These are phyloP conservation scores for Petasospora fabianii DNA, from an alignment of 1,139 yeast genomes.

Conservation along the genomic window DNA sequence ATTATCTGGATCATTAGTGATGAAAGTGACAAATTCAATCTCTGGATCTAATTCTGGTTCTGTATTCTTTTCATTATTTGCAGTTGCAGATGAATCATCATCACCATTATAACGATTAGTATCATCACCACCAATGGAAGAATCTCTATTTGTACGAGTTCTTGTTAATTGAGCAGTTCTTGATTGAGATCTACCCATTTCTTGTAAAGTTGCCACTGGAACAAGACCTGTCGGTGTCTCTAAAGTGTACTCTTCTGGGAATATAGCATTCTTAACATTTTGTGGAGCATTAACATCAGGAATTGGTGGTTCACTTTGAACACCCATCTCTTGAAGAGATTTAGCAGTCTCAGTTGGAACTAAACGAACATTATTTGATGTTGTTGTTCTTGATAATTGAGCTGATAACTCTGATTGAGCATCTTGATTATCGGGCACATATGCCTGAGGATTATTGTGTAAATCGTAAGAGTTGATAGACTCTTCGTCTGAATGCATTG, in stretches of 20 bases:
- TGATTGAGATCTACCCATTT: slow-evolving; percentile 55
- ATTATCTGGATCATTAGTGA: slow-evolving; percentile 73
- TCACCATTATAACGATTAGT: too few species aligned
- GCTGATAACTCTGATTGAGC: slow-evolving; percentile 41
- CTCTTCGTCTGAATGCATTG: slow-evolving; percentile 12
- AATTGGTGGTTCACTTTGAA: slow-evolving; percentile 47
- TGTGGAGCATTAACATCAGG: slow-evolving; percentile 64
- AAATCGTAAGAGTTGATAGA: slow-evolving; percentile 13
- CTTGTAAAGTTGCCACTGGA: slow-evolving; percentile 67
- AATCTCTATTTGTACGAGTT: slow-evolving; percentile 14
- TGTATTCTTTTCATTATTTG: slow-evolving; percentile 11
- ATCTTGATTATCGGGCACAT: slow-evolving; percentile 37
- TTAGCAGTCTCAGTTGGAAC: slow-evolving; percentile 65
- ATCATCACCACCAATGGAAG: slow-evolving; percentile 15
- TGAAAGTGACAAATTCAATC: slow-evolving; percentile 78
- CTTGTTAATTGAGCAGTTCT: slow-evolving; percentile 29
- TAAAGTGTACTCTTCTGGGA: slow-evolving; percentile 87
- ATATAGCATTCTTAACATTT: slow-evolving; percentile 55
- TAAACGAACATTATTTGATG: slow-evolving; percentile 30
- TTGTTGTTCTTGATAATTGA: slow-evolving; percentile 30
- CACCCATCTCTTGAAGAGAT: slow-evolving; percentile 61
- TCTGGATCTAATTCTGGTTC: slow-evolving; percentile 48
- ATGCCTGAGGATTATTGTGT: slow-evolving; percentile 22
- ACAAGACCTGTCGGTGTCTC: slow-evolving; percentile 88
- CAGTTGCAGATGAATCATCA: slow-evolving; percentile 16